Evolutionary conservation across 805 yeast species (phyloP), one percentile per base, ranked within the genome.

Genomic region (Sungouiozyma ichnusensis): DNA sequence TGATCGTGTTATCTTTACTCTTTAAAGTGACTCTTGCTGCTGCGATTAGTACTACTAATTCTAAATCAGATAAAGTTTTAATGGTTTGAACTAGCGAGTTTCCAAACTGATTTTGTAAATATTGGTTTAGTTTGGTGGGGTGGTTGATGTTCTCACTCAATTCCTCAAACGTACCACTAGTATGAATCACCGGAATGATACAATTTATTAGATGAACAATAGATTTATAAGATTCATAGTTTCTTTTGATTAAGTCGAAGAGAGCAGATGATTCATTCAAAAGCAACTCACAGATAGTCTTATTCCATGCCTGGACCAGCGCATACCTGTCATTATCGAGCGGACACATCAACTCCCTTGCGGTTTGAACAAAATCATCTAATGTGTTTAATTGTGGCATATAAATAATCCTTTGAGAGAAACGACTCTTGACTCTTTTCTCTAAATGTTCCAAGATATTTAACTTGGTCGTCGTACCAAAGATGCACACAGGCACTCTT

Each of bases 391-490:
- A 68, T 39, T 77, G 77, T 19, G 74, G 73, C 32, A 86, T 66
- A 15, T 72, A 71, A 18, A 87, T 70, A 2, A 82, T 62, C 39
- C 94, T 66, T 55, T 90, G 96, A 15, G 92, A 79, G 58, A 88
- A 92, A 48, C 99, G 67, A 43, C 94, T 81, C 50, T 86, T 73
- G 1, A 92, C 97, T 53, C 99, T 72, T 55, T 90, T 92, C 55
- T 92, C 99, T 37, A 92, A 66, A 51, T 77, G 69, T 51, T 90
- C 97, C 39, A 88, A 69, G 0, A 86, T 72, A 4, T 84, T 85
- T 38, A 85, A 67, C 41, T 81, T 78, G 1, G 88, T 72, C 1
- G 94, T 79, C 11, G 81, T 62, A 2, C 97, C 97, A 37, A 92
- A 60, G 4, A 90, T 84, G 40, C 92, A 74, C 4, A 88, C 77